Base-by-base conservation (phyloP, 768 basidiomycete species). In the Agrocybe chaxingu region DNA sequence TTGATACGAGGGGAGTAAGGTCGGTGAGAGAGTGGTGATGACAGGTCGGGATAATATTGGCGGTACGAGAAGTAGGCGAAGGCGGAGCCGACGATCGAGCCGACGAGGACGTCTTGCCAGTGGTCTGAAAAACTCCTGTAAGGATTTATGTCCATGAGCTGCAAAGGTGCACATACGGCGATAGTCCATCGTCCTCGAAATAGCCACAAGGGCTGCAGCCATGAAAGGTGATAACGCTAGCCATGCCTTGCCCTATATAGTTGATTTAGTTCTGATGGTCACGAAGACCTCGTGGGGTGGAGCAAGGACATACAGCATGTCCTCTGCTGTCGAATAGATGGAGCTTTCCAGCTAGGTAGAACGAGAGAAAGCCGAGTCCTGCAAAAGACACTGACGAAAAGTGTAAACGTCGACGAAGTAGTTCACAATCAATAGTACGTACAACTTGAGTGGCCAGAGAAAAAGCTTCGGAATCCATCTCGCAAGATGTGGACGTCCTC, bases 391-490 rank as follows among this genome's bases (percentile, higher is more conserved):
- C 92, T 91, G 57, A 8, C 11, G 24, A 39, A 33, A 51, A 45
- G 42, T 57, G 41, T 46, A 8, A 19, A 42, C 8, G 30, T 48
- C 42, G 12, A 33, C 44, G 24, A 53, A 37, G 50, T 42, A 30
- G n/a, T 12, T 13, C 13, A 10, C 13, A 36, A 32, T 51, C 12
- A 19, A 13, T 39, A 34, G 46, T 19, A 70, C 87, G 44, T 68
- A 94, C 92, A 53, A 57, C 90, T 92, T 3, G 92, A 86, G 68
- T 97, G 94, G 1, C 95, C 95, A 47, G 89, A 92, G 10, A 87
- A 88, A 66, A 98, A 97, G 62, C 92, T 94, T 58, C 89, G 80
- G 73, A 92, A 98, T 1, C 94, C 95, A 68, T 96, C 92, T 29
- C 74, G 70, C 56, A 94, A 66, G 24, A 85, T 76, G 7, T 62